These are phyloP conservation scores for Neonothopanus nambi DNA, from an alignment of 1,284 basidiomycete genomes.

Conservation along the genomic window DNA sequence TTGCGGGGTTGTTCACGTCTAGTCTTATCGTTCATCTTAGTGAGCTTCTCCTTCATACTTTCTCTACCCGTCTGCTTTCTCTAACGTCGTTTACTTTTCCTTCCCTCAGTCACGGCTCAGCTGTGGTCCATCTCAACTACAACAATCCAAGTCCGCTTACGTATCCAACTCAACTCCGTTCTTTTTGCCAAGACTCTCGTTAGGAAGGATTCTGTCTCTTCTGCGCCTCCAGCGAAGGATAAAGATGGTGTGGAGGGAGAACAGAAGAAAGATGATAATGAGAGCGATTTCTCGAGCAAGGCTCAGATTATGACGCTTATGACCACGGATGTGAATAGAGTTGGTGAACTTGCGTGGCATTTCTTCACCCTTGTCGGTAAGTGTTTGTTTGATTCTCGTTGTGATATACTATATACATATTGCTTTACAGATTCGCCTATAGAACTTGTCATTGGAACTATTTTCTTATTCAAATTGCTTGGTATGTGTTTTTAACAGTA, in stretches of 20 bases:
- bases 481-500: constrained; percentile 43
- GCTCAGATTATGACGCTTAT: constrained; percentile 87
- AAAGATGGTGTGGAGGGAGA: constrained; percentile 31
- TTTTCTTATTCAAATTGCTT: constrained; percentile 81
- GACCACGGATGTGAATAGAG: constrained; percentile 90
- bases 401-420: constrained; percentile 1
- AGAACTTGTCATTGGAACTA: constrained; percentile 79
- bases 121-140: constrained; percentile 77
- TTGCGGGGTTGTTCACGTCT: constrained; percentile 66
- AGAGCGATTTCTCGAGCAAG: constrained; percentile 84
- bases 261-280: constrained; percentile 54
- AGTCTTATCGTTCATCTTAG: constrained; percentile 62
- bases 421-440: constrained; percentile 71
- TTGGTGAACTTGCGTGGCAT: constrained; percentile 85
- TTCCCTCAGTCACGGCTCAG: constrained; percentile 49
- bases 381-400: constrained; percentile 16
- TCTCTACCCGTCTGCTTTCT: background rate
- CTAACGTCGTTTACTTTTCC: constrained; percentile 9
- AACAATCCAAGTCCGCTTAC: constrained; percentile 69
- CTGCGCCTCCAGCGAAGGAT: constrained; percentile 38
- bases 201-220: constrained; percentile 82
- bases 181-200: constrained; percentile 89
- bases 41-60: constrained; percentile 32
- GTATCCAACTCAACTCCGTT: constrained; percentile 82
- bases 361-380: constrained; percentile 64